Percentiles rank a stretch among this genome's conserved stretches.
Evolutionary conservation across 2,329 filamentous ascomycete genomes (phyloP).

Genomic region (Neofusicoccum laricinum): DNA sequence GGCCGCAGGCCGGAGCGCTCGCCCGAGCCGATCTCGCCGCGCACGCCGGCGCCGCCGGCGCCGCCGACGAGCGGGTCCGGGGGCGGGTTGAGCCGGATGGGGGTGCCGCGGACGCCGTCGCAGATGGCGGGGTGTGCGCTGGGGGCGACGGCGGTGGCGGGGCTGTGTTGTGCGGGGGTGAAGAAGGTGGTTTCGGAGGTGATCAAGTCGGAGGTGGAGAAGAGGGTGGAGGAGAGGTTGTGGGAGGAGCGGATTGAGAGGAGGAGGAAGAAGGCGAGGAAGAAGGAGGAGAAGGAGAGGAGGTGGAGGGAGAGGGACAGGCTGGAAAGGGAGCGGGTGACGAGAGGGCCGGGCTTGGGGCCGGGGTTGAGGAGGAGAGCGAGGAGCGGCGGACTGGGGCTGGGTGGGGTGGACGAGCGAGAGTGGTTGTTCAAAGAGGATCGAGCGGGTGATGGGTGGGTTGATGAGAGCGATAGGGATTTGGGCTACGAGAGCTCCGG

Average conservation of each 20-base stretch:
- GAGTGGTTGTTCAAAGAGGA: neutral
- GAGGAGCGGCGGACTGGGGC: neutral
- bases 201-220: conserved; percentile 1
- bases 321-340: neutral
- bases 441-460: neutral
- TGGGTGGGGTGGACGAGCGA: neutral
- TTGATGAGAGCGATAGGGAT: neutral
- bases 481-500: neutral
- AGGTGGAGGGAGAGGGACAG: neutral
- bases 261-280: neutral
- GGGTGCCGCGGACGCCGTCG: neutral
- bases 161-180: neutral
- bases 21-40: no score
- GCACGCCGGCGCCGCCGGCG: no score
- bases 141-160: neutral
- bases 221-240: neutral
- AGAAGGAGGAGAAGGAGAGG: neutral
- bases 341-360: neutral
- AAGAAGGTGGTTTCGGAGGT: neutral
- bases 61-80: neutral
- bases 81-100: neutral
- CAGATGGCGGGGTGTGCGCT: neutral
- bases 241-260: neutral
- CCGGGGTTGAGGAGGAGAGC: neutral
- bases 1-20: no score